Evolutionary conservation across 140 eudicot genomes (phyloP), one percentile per base, ranked within the genome.

Genomic region (Erigeron philadelphicus): DNA sequence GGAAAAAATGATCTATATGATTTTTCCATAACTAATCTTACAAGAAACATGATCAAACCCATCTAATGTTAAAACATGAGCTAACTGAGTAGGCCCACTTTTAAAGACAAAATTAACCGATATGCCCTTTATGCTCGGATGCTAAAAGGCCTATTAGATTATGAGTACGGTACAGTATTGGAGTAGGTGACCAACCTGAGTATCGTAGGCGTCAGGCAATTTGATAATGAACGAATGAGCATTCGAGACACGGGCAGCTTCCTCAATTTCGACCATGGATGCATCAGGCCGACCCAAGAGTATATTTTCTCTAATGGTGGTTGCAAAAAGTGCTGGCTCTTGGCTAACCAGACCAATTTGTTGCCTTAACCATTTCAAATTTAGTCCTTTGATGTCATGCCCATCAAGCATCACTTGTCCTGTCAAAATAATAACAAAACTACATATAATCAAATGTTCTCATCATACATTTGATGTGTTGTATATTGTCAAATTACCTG

Each of bases 281-380:
- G 97, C 97, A 72, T 90, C 97, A 19, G 93, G 90, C 55, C 93
- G 79, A n/a, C 97, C 97, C 81, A 90, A 68, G 0, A 90, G 90
- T 72, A 90, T 90, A 81, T 90, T 90, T 65, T 90, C 97, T 81
- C 83, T 85, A 47, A 90, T 90, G 59, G 86, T 90, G 77, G 97
- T 90, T 58, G 97, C 97, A 76, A 90, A 87, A 5, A 90, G 80
- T 54, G 95, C 95, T 0, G 97, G 97, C 72, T 90, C 97, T 77
- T 90, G 97, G 84, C 95, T 90, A 25, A 90, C 97, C 7, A 90
- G 78, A 56, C 97, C 97, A 45, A 87, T 83, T 78, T 90, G 97
- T 75, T 87, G 87, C 78, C 97, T 75, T 66, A 90, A 67, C 97
- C 97, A 90, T 79, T 81, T 78, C 74, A 90, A 76, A 76, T 87